Percentiles rank a stretch among this genome's conserved stretches.
phyloP scores from a whole-genome alignment of 2,329 filamentous ascomycete genomes.

The Xylariomycetidae sp. region DNA sequence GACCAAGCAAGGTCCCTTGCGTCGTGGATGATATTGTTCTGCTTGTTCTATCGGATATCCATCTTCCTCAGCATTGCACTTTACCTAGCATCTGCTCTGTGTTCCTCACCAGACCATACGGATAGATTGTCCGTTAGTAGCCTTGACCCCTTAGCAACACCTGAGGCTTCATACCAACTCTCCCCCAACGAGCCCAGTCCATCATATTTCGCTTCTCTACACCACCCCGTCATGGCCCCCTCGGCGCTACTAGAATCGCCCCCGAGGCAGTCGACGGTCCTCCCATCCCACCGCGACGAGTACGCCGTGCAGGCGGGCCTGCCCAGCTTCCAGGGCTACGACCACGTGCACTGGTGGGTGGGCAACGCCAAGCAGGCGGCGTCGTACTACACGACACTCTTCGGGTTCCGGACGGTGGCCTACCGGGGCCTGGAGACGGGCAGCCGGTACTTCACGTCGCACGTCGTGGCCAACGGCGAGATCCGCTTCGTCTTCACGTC shows the following conservation, averaged over 20 bases:
- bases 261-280: constrained; percentile 36
- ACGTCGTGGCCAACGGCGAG: constrained; percentile 73
- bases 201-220: no score
- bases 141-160: no score
- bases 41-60: no score
- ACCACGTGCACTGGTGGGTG: constrained; percentile 94
- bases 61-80: no score
- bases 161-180: no score
- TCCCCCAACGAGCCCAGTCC: no score
- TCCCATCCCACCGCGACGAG: constrained; percentile 42
- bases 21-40: no score
- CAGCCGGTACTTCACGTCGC: constrained; percentile 72
- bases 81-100: no score
- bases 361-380: constrained; percentile 96
- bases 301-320: constrained; percentile 47
- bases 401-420: constrained; percentile 79
- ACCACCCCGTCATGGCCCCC: constrained; percentile 58
- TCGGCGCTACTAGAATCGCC: constrained; percentile 51
- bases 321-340: constrained; percentile 73
- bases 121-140: no score
- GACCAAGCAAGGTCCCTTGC: no score
- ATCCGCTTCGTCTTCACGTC: constrained; percentile 83
- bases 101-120: no score
- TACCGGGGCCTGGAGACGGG: constrained; percentile 88
- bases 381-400: constrained; percentile 79